Conservation (phyloP, 495 filamentous ascomycete species). For the Xylaria flabelliformis region DNA sequence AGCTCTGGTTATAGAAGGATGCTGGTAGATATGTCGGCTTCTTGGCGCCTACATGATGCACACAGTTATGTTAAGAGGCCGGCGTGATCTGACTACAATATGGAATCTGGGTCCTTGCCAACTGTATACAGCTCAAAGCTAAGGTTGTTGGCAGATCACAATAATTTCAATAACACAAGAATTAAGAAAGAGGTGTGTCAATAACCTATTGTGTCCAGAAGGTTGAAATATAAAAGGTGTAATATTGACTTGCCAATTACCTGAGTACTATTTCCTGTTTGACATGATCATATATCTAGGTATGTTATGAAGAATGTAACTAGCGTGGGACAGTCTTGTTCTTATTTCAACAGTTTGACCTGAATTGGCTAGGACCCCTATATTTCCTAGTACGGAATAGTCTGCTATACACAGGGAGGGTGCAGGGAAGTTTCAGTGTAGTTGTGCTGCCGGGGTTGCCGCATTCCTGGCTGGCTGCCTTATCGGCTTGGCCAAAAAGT, state of each 20-base stretch:
- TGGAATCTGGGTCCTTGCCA: not conserved
- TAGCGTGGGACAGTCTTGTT: not conserved
- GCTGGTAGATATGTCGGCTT: not conserved
- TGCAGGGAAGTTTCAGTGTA: not conserved
- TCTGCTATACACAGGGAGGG: not conserved
- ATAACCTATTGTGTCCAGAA: not conserved
- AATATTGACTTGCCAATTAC: not conserved
- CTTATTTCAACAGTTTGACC: too few species aligned
- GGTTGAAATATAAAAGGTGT: not conserved
- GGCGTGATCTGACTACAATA: not conserved
- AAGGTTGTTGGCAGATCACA: too few species aligned
- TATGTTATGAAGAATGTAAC: too few species aligned
- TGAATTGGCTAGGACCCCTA: too few species aligned
- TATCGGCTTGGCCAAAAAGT: slow-evolving; percentile 25
- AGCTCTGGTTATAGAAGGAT: not conserved
- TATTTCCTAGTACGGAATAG: too few species aligned
- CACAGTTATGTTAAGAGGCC: not conserved
- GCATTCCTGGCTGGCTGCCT: slow-evolving; percentile 15
- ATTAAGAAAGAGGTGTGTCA: not conserved
- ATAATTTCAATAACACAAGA: not conserved
- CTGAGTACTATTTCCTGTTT: not conserved
- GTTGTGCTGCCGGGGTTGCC: not conserved
- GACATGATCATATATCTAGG: too few species aligned
- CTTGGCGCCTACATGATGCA: not conserved
- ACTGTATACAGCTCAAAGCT: too few species aligned